Base-by-base conservation (phyloP, 2,329 filamentous ascomycete genomes). In the Alternaria ethzedia region DNA sequence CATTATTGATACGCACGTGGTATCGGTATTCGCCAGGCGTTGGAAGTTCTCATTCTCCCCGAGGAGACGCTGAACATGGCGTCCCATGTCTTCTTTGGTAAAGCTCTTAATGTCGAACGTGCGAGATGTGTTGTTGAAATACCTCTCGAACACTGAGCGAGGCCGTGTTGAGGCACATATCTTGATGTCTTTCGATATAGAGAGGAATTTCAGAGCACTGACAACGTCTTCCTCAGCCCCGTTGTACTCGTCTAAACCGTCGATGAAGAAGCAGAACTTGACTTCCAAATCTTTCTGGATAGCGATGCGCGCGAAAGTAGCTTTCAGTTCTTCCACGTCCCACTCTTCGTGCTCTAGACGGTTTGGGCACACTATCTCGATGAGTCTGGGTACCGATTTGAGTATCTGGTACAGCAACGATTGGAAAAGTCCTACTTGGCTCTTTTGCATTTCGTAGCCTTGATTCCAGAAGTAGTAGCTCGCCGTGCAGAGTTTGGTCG, bases 401-500 rank as follows among this genome's bases (percentile, higher is more conserved):
- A 73, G 36, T 6, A 68, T 59, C 15, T 69, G 58, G 10, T 65
- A 69, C 0, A 69, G 45, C 3, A 71, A 11, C 1, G 67, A 61
- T 5, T 65, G 58, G 9, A 69, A 62, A 0, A 71, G 47, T 0
- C 66, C 68, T 1, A 17, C 10, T 20, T 57, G 54, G 13, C 50
- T 62, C 32, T 66, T 70, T 36, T 70, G 66, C 45, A 69, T 32
- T 7, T 60, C 52, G n/a, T 11, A 47, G 2, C 66, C 66, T 54
- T 63, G 59, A 36, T 66, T 64, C 66, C 66, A 69, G 47, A 71
- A 71, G 32, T 54, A 71, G 49, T 55, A 71, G 10, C 65, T 72
- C 2, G 76, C 77, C 43, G 78, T 71, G 30, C 25, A 49, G 5
- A 81, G 62, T 4, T 74, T 70, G 5, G 68, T 62, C 0, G 63